Base-by-base conservation (phyloP, 164 flowering plant species). In the Liquidambar formosana region DNA sequence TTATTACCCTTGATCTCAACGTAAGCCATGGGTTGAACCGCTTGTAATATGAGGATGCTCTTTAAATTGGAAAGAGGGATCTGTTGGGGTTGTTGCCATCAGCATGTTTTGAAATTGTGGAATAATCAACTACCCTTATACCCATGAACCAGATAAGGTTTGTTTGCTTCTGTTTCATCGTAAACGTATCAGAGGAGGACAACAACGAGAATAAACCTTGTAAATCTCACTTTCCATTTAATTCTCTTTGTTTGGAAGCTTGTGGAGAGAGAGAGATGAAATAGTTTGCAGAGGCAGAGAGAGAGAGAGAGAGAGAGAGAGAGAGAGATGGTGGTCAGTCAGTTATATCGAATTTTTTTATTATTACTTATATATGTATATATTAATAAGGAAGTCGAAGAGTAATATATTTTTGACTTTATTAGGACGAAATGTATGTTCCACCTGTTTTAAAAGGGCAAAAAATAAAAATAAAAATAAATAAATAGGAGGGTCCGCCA, bases 201-300 rank as follows among this genome's bases (percentile, higher is more conserved):
- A 71, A 74, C 46, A 63, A 67, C 71, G 75, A 71, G 73, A 80
- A 81, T 65, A 76, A 78, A 70, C 59, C 72, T 78, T 73, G 78
- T 72, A 78, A 82, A 83, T 86, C 89, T 84, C 88, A 75, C 89
- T 88, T 89, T 89, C 89, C 85, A 82, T 80, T n/a, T 83, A 84
- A 88, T 88, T 89, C 93, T 88, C 85, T 88, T 84, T 76, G 78
- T 84, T 89, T 89, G 92, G 95, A 88, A 84, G 84, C 72, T 89
- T 89, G 89, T 85, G 89, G 68, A 53, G 53, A 48, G 22, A 54
- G 19, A 57, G 82, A 68, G 77, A 79, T 78, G 84, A 90, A 84
- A 83, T 77, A 78, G 82, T 74, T n/a, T 81, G 80, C 66, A 79
- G 82, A 68, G 67, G 63, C 66, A 59, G 78, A 61, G 73, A 71